These are phyloP conservation scores for Biscutella auriculata DNA, from an alignment of 441 rosid species.

Conservation along the genomic window DNA sequence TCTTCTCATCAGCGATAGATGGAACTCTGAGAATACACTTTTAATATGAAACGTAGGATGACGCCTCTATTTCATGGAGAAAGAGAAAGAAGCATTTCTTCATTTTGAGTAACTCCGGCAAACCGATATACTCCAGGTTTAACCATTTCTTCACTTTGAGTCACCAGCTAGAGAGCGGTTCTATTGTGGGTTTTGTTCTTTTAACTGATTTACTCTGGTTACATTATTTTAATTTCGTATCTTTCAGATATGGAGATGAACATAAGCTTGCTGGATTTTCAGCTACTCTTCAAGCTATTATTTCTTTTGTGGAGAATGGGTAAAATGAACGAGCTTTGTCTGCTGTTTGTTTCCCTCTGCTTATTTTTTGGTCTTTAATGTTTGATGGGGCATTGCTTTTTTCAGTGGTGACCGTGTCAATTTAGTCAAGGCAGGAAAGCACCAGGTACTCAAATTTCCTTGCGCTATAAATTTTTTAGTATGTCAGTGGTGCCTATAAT, in stretches of 20 bases:
- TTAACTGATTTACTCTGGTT: background rate
- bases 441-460: slow-evolving; percentile 43
- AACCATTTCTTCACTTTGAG: background rate
- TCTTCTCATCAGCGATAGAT: background rate
- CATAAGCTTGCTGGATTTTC: slow-evolving; percentile 97
- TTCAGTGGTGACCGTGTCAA: slow-evolving; percentile 78
- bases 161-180: background rate
- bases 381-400: too few species aligned
- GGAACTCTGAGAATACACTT: slow-evolving; percentile 7
- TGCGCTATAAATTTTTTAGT: background rate
- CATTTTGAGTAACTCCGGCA: slow-evolving; percentile 87
- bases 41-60: slow-evolving; percentile 74
- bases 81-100: slow-evolving; percentile 97
- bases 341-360: background rate
- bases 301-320: slow-evolving; percentile 97
- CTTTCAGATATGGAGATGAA: slow-evolving; percentile 84
- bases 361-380: background rate
- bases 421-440: slow-evolving; percentile 85
- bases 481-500: background rate
- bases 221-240: background rate
- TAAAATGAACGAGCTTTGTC: slow-evolving; percentile 25
- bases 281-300: slow-evolving; percentile 95
- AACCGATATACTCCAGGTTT: slow-evolving; percentile 97
- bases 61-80: slow-evolving; percentile 86
- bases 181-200: too few species aligned